Percentiles rank a stretch among this genome's conserved stretches.
Conservation (phyloP, 108 stramenopile species). For the Bacterosira constricta region DNA sequence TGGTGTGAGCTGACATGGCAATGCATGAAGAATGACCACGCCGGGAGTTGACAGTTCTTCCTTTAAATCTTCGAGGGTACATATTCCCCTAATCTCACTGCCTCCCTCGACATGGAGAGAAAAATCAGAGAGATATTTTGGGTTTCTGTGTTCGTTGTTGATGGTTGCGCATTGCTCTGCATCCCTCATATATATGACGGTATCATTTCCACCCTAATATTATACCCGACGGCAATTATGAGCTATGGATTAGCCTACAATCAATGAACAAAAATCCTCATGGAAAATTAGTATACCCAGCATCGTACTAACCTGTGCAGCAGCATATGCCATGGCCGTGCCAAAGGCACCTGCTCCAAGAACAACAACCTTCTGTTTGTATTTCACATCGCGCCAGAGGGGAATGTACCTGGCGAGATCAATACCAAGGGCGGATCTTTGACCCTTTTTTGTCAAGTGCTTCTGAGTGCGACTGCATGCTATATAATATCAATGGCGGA, state of each 20-base stretch:
- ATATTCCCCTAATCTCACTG: slow-evolving; percentile 54
- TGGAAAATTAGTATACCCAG: neutral
- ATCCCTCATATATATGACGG: slow-evolving; percentile 66
- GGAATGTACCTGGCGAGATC: slow-evolving; percentile 27
- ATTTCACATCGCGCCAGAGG: neutral
- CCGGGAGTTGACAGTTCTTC: slow-evolving; percentile 27
- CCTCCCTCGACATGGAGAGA: slow-evolving; percentile 53
- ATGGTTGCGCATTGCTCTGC: slow-evolving; percentile 48
- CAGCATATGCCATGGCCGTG: slow-evolving; percentile 83
- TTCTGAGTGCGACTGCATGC: slow-evolving; percentile 54
- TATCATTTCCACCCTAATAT: slow-evolving; percentile 59
- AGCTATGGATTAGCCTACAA: too few species aligned
- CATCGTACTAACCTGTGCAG: slow-evolving; percentile 35
- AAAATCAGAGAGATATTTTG: slow-evolving; percentile 74
- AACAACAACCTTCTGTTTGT: slow-evolving; percentile 48
- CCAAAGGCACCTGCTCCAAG: slow-evolving; percentile 68
- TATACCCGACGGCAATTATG: too few species aligned
- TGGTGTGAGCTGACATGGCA: slow-evolving; percentile 77
- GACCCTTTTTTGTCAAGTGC: slow-evolving; percentile 27
- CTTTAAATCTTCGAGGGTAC: slow-evolving; percentile 32
- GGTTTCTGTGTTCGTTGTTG: slow-evolving; percentile 61
- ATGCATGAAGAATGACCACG: slow-evolving; percentile 68
- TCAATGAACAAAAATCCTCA: neutral
- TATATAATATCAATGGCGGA: neutral
- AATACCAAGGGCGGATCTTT: slow-evolving; percentile 40